phyloP scores from a whole-genome alignment of 768 basidiomycete genomes.

The Lactarius pseudohatsudake region DNA sequence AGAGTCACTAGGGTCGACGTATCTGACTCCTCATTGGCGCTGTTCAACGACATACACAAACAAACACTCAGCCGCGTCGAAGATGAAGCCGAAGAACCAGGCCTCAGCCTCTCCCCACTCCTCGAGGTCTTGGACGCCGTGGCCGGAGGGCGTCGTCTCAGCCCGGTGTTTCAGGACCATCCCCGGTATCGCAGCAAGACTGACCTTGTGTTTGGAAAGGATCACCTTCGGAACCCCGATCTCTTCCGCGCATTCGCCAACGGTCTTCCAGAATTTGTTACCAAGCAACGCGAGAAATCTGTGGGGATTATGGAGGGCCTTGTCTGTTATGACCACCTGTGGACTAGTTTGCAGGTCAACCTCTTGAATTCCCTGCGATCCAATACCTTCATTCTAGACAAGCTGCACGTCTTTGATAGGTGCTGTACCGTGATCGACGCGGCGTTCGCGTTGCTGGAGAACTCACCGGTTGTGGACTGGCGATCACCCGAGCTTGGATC shows the following conservation, averaged over 20 bases:
- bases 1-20: not conserved
- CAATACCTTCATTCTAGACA: not conserved
- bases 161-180: not conserved
- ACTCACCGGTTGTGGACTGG: constrained; percentile 13
- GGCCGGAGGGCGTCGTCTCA: not conserved
- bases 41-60: not conserved
- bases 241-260: constrained; percentile 9
- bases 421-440: constrained; percentile 14
- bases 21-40: not conserved
- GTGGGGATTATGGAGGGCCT: not conserved
- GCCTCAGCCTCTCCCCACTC: not conserved
- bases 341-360: constrained; percentile 8
- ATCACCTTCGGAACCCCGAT: constrained; percentile 6
- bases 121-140: not conserved
- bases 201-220: constrained; percentile 14
- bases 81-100: not conserved
- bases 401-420: constrained; percentile 1
- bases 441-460: not conserved
- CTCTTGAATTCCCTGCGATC: constrained; percentile 1
- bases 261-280: constrained; percentile 9
- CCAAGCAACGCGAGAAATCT: not conserved
- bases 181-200: constrained; percentile 7
- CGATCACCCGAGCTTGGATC: constrained; percentile 12
- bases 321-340: constrained; percentile 9
- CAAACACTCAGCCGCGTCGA: not conserved